Percentiles rank a stretch among this genome's conserved stretches.
phyloP scores from a whole-genome alignment of 805 yeast genomes.

The Yarrowia keelungensis region DNA sequence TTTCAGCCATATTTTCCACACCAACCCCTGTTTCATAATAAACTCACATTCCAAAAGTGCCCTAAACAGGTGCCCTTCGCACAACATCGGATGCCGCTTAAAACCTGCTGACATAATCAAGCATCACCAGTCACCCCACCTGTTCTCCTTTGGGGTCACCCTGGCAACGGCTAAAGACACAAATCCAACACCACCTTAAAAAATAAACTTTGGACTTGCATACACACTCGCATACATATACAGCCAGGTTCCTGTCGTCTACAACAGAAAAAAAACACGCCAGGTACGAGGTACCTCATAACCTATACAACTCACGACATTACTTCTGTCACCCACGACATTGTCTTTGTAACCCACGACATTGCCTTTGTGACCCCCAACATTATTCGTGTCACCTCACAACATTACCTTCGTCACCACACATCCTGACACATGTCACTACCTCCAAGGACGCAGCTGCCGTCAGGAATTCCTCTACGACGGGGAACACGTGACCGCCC shows the following conservation, averaged over 20 bases:
- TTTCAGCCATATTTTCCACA: not conserved
- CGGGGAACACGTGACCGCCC: slow-evolving; percentile 16
- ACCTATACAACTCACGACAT: not conserved
- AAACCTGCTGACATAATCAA: too few relatives aligned
- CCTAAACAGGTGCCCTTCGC: not conserved
- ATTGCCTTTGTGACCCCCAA: not conserved
- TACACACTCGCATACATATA: not conserved
- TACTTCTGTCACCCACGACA: too few relatives aligned
- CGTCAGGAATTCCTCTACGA: slow-evolving; percentile 14
- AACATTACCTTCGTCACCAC: not conserved
- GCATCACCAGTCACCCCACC: too few relatives aligned
- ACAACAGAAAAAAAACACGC: not conserved
- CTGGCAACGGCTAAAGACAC: not conserved
- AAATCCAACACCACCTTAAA: not conserved
- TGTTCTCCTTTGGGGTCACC: too few relatives aligned
- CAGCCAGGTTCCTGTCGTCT: not conserved
- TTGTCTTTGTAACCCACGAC: too few relatives aligned
- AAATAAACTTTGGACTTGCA: not conserved
- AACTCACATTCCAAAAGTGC: not conserved
- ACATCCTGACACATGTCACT: slow-evolving; percentile 4
- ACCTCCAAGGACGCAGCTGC: slow-evolving; percentile 27
- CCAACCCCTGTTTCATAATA: slow-evolving; percentile 16
- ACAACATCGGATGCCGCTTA: too few relatives aligned
- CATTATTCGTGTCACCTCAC: not conserved
- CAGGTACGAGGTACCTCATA: not conserved